Percentiles rank a stretch among this genome's conserved stretches.
Conservation (phyloP, 495 filamentous ascomycete species). For the Xylaria intraflava region DNA sequence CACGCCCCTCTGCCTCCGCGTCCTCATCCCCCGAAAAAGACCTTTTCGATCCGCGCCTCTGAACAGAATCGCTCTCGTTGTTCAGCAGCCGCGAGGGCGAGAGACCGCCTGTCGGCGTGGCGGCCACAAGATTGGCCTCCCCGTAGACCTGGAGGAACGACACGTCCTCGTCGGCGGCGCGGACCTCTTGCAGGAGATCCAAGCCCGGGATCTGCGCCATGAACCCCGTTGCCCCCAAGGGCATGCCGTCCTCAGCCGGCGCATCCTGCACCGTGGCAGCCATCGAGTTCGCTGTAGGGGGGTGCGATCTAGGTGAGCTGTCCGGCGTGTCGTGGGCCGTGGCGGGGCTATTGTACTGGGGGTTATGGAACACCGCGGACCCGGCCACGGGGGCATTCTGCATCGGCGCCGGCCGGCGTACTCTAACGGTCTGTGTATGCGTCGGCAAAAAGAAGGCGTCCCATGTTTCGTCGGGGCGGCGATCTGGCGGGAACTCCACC, state of each 20-base stretch:
- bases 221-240: neutral
- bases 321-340: too few species aligned
- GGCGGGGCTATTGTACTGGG: too few species aligned
- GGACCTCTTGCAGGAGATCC: neutral
- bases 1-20: neutral
- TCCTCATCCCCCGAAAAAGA: neutral
- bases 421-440: neutral
- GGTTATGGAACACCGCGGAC: too few species aligned
- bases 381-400: too few species aligned
- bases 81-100: constrained; percentile 22
- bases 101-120: neutral
- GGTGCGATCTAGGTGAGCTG: too few species aligned
- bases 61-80: neutral
- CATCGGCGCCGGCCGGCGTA: neutral
- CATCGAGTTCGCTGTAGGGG: neutral
- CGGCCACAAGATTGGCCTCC: neutral
- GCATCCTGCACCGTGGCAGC: too few species aligned
- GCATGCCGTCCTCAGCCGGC: neutral
- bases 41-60: neutral
- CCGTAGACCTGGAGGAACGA: neutral
- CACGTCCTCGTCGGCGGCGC: neutral
- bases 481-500: neutral
- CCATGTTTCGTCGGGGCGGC: constrained; percentile 16
- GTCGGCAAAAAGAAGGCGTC: neutral
- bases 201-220: neutral